These are phyloP conservation scores for Oligophagozyma castellii DNA, from an alignment of 1,139 yeast species.

Conservation along the genomic window DNA sequence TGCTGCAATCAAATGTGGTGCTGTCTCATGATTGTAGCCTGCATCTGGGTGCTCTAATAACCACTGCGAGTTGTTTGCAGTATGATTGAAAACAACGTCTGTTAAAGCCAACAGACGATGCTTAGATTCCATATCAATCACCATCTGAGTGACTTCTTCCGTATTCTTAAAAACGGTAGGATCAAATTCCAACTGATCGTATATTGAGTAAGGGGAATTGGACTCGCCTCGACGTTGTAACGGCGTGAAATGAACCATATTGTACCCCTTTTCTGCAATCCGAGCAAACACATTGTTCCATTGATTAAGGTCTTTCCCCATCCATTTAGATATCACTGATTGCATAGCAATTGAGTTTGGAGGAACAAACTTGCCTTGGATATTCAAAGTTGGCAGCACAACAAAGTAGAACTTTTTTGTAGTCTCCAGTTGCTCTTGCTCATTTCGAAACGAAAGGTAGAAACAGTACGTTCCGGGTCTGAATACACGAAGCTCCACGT, in stretches of 20 bases:
- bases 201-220: slow-evolving; percentile 84
- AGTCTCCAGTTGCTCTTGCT: slow-evolving; percentile 25
- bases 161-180: slow-evolving; percentile 41
- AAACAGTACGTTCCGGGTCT: slow-evolving; percentile 74
- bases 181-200: slow-evolving; percentile 73
- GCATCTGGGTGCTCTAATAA: slow-evolving; percentile 73
- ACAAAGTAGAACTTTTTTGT: slow-evolving; percentile 59
- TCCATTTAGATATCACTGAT: slow-evolving; percentile 83
- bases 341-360: slow-evolving; percentile 76
- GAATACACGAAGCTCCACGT: slow-evolving; percentile 46
- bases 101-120: slow-evolving; percentile 64
- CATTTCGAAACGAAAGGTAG: slow-evolving; percentile 38
- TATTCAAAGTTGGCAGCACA: slow-evolving; percentile 62
- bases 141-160: slow-evolving; percentile 34
- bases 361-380: slow-evolving; percentile 45
- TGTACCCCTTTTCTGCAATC: slow-evolving; percentile 66
- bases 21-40: slow-evolving; percentile 75
- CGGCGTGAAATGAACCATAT: slow-evolving; percentile 94
- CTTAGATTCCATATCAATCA: slow-evolving; percentile 36
- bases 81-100: slow-evolving; percentile 90
- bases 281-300: slow-evolving; percentile 59
- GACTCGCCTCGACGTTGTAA: slow-evolving; percentile 79
- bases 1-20: slow-evolving; percentile 79
- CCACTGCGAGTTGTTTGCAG: slow-evolving; percentile 86
- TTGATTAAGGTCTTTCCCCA: slow-evolving; percentile 41